Base-by-base conservation (phyloP, 73 alveolate genomes). In the Stentor roeselii region DNA sequence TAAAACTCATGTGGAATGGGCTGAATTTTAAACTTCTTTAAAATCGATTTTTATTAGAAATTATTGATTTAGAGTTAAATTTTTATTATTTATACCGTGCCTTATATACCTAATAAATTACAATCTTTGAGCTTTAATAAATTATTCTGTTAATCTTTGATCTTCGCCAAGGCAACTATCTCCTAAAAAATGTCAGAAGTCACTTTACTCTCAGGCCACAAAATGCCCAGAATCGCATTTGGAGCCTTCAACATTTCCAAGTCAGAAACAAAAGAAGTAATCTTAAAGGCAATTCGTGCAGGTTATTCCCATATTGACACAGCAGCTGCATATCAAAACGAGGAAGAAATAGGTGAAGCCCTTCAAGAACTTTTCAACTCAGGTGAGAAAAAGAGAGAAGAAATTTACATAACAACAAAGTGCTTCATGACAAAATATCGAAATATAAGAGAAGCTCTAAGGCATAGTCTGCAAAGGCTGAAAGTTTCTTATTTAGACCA, bases 261-360 rank as follows among this genome's bases (percentile, higher is more conserved):
- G 31, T 15, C 11, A 27, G 42, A 85, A 86, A 35, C 60, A 84
- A 87, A 78, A 39, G 78, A 87, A 37, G 74, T 87, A 39, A 78
- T 88, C 37, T 35, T 61, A 60, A 42, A 85, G 40, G 97, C 97
- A 21, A 59, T 92, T 36, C 76, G 89, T 40, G 93, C 59, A 27
- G 97, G 98, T 14, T 92, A 92, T 84, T 86, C 96, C 31, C 94
- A 88, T 31, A 76, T 91, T 83, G 98, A 92, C 60, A 87, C 95
- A n/a, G 97, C 97, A 3, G 39, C 84, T 2, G 76, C 76, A 3
- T 92, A 92, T 67, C 82, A 59, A 41, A 93, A 94, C 74, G 97
- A 92, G 84, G 90, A n/a, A n/a, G 90, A 50, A 38, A 88, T 94
- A 30, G 98, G 97, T 27, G 86, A 83, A 40, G 96, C 91, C 4